Evolutionary conservation across 2,329 filamentous ascomycete species (phyloP), one percentile per base, ranked within the genome.

Genomic region (Hypoxylon sp.): DNA sequence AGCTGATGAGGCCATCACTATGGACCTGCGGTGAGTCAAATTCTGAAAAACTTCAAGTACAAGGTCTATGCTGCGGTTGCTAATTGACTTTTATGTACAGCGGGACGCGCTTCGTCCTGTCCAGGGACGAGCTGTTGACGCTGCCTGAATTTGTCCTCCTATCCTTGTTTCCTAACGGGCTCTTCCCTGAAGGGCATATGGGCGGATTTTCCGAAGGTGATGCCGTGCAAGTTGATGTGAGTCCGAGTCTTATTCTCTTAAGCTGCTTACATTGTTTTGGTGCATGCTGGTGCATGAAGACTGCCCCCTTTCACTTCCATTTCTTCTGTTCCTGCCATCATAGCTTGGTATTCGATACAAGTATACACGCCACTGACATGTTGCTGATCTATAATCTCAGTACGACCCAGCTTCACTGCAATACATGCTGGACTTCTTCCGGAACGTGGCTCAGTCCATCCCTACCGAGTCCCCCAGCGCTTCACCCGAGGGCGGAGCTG

Each of bases 371-470:
- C 68, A 73, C 77, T 80, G 69, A 79, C 76, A 63, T 72, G 65
- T 67, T n/a, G n/a, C n/a, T n/a, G n/a, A n/a, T n/a, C n/a, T n/a
- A n/a, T n/a, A n/a, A 64, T 66, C 68, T 58, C 64, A 99, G 95
- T 99, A 98, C 79, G 95, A 99, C 76, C 94, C 95, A 20, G 88
- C 88, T 49, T 98, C 94, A 43, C 85, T 99, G 52, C 92, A 98
- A 77, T 99, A 98, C 79, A 99, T 99, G 95, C 86, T 99, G 64
- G 94, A 97, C 70, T 99, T 99, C 78, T 99, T 99, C 81, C 90
- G 95, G 64, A 88, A 88, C 66, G 94, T 99, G 63, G 95, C 95
- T 50, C 92, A 97, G 76, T 95, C 93, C n/a, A 98, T 99, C 66
- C 92, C 91, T 8, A 83, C 86, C 37, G 87, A 91, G 62, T 79